Conservation (phyloP, 2,329 filamentous ascomycete species). For the Penicillium oxalicum region DNA sequence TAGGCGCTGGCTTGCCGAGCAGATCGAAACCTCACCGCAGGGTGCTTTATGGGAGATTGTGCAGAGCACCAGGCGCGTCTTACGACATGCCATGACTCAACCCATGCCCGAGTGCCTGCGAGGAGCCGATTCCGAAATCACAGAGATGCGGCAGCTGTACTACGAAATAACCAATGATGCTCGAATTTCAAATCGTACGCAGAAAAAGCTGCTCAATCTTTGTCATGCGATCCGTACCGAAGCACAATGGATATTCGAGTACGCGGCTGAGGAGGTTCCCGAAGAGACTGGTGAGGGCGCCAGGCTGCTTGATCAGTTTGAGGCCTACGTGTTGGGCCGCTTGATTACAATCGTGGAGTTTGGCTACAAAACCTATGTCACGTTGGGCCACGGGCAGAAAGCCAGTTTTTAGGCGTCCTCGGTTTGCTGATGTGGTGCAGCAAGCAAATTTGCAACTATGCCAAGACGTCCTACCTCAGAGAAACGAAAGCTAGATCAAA, state of each 20-base stretch:
- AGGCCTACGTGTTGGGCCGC: constrained; percentile 13
- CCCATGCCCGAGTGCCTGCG: constrained; percentile 3
- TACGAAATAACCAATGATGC: not conserved
- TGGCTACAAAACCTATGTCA: constrained; percentile 10
- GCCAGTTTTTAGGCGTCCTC: constrained; percentile 5
- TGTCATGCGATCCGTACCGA: constrained; percentile 4
- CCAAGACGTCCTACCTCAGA: not conserved
- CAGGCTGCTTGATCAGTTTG: constrained; percentile 12
- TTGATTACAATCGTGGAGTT: constrained; percentile 9
- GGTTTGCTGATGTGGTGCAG: constrained; percentile 9
- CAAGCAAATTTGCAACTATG: constrained; percentile 2
- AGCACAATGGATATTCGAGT: constrained; percentile 4
- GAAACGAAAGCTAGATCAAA: constrained; percentile 1
- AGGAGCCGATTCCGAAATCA: not conserved
- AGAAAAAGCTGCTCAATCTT: constrained; percentile 1
- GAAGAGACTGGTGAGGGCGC: not conserved
- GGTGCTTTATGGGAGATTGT: constrained; percentile 1
- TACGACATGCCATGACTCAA: not conserved
- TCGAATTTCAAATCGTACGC: not conserved
- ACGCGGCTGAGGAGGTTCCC: constrained; percentile 4
- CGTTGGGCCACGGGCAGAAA: not conserved
- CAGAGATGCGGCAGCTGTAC: constrained; percentile 5
- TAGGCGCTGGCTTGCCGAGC: constrained; percentile 1
- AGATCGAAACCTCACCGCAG: constrained; percentile 2
- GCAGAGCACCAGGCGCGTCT: not conserved